Conservation (phyloP, 352 stramenopile genomes). For the Phytopythium ostracodes region DNA sequence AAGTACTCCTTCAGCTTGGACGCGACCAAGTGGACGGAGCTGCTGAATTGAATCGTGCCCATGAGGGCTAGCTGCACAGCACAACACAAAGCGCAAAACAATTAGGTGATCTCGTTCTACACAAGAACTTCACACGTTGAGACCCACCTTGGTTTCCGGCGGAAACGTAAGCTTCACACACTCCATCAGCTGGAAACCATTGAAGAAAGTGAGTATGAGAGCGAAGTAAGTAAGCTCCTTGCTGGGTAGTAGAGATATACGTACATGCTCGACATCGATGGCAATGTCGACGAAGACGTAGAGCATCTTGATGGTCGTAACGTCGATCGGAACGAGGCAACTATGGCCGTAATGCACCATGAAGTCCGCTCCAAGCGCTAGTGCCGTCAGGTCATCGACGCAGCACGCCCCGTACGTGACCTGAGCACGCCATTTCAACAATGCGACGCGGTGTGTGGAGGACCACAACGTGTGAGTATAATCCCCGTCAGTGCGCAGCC, state of each 20-base stretch:
- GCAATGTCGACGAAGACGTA: slow-evolving; percentile 99
- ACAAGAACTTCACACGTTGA: neutral
- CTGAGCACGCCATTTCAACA: slow-evolving; percentile 13
- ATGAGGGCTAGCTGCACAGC: slow-evolving; percentile 84
- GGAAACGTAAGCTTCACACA: slow-evolving; percentile 93
- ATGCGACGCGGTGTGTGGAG: too few relatives aligned
- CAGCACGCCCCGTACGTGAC: slow-evolving; percentile 99
- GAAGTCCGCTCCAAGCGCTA: slow-evolving; percentile 94
- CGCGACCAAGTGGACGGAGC: slow-evolving; percentile 85
- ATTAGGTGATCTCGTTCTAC: neutral
- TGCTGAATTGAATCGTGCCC: slow-evolving; percentile 96
- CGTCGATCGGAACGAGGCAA: slow-evolving; percentile 97
- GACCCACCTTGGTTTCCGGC: slow-evolving; percentile 57
- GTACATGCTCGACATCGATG: slow-evolving; percentile 95
- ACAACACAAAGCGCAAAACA: neutral
- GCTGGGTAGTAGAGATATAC: slow-evolving; percentile 3
- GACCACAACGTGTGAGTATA: too few relatives aligned
- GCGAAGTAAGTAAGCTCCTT: neutral
- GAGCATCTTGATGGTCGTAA: slow-evolving; percentile 95
- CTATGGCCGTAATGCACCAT: slow-evolving; percentile 99
- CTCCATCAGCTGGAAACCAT: slow-evolving; percentile 77
- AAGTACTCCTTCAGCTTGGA: slow-evolving; percentile 79
- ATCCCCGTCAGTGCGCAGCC: too few relatives aligned
- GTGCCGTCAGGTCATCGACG: slow-evolving; percentile 97
- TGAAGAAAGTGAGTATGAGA: neutral